phyloP scores from a whole-genome alignment of 2,329 filamentous ascomycete species.

The Fusarium musae region DNA sequence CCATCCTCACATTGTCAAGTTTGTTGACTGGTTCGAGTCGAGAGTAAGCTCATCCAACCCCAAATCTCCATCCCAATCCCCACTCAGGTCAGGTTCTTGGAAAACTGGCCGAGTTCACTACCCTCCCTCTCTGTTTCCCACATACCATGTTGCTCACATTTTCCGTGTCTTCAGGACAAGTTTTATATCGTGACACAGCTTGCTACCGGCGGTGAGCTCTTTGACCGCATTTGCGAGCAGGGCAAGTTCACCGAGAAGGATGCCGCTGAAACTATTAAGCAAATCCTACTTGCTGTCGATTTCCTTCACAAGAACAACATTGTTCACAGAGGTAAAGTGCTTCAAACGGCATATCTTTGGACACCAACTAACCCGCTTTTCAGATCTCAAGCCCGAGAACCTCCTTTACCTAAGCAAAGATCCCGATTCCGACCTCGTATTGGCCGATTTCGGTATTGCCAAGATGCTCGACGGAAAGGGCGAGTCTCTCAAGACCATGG shows the following conservation, averaged over 20 bases:
- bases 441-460: slow-evolving; percentile 98
- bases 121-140: not conserved
- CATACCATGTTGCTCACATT: slow-evolving; percentile 18
- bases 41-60: slow-evolving; percentile 68
- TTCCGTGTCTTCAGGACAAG: slow-evolving; percentile 76
- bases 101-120: not conserved
- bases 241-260: slow-evolving; percentile 99
- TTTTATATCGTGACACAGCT: slow-evolving; percentile 99
- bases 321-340: slow-evolving; percentile 84
- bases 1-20: slow-evolving; percentile 96
- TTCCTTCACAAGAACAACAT: slow-evolving; percentile 96
- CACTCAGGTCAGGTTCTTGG: slow-evolving; percentile 1
- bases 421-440: slow-evolving; percentile 82
- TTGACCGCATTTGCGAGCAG: slow-evolving; percentile 97
- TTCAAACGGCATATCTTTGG: not conserved
- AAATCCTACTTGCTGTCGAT: slow-evolving; percentile 91
- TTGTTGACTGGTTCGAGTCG: slow-evolving; percentile 99
- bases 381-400: slow-evolving; percentile 98
- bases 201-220: slow-evolving; percentile 94
- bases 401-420: slow-evolving; percentile 89
- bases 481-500: slow-evolving; percentile 97
- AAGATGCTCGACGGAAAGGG: slow-evolving; percentile 95
- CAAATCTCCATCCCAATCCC: not conserved
- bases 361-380: slow-evolving; percentile 8
- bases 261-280: slow-evolving; percentile 92